Conservation (phyloP, 2,329 filamentous ascomycete genomes). For the Calonectria montana region DNA sequence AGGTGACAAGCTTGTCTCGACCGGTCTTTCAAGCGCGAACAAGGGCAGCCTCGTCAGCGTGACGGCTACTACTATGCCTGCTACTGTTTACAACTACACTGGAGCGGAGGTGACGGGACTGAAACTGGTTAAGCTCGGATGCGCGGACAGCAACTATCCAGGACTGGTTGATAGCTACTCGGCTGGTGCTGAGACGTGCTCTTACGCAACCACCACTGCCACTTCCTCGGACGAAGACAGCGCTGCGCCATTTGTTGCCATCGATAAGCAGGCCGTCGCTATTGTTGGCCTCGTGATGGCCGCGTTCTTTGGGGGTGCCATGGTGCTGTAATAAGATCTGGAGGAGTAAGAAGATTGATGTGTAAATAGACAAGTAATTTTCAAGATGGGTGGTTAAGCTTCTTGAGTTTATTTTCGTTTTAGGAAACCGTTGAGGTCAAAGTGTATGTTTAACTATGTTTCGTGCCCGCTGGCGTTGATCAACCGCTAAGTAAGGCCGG, state of each 20-base stretch:
- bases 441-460: no score
- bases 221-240: background rate
- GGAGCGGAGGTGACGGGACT: background rate
- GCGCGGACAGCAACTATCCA: constrained; percentile 2
- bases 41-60: background rate
- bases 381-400: no score
- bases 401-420: no score
- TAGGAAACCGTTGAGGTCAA: no score
- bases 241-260: background rate
- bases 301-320: background rate
- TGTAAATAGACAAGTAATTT: background rate
- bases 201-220: background rate
- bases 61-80: background rate
- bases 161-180: background rate
- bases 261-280: background rate
- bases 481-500: no score
- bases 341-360: background rate
- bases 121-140: background rate
- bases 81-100: constrained; percentile 6
- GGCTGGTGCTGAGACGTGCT: background rate
- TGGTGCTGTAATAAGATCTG: background rate
- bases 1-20: background rate
- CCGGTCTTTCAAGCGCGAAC: background rate
- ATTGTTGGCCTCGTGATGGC: background rate
- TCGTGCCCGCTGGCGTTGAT: no score